phyloP scores from a whole-genome alignment of 2,329 filamentous ascomycete species.

The Penicillium verrucosum region DNA sequence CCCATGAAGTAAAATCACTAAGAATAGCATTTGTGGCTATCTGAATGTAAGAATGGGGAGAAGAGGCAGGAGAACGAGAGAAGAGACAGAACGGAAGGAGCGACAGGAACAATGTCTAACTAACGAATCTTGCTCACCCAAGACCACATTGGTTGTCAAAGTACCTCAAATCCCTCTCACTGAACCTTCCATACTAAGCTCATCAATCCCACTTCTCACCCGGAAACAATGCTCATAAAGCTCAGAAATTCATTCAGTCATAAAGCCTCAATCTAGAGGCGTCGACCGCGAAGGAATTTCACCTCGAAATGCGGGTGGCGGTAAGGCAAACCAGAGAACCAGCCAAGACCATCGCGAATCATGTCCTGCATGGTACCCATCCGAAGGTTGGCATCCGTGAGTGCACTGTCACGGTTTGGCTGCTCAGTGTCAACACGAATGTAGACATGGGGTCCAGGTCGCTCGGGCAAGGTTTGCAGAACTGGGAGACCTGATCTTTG shows the following conservation, averaged over 20 bases:
- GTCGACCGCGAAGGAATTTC: neutral
- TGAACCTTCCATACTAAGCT: neutral
- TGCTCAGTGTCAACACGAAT: neutral
- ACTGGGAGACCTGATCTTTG: neutral
- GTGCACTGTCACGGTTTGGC: neutral
- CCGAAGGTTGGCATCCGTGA: neutral
- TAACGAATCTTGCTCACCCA: neutral
- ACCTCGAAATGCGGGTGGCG: constrained; percentile 1
- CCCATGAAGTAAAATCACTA: neutral
- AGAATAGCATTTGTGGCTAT: neutral
- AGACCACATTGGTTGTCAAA: neutral
- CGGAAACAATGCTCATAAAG: neutral
- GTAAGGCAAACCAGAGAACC: constrained; percentile 8
- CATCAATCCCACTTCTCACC: neutral
- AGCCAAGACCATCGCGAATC: constrained; percentile 6
- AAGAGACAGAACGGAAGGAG: neutral
- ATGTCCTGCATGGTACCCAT: constrained; percentile 4
- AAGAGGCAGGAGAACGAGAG: neutral
- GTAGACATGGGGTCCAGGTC: neutral
- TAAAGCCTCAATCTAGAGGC: neutral
- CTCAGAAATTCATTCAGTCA: neutral
- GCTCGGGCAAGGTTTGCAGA: neutral
- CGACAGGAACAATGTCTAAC: neutral
- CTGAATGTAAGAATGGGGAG: neutral
- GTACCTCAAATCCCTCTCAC: neutral